These are phyloP conservation scores for Xylariaceae sp. DNA, from an alignment of 2,329 filamentous ascomycete species.

Conservation along the genomic window DNA sequence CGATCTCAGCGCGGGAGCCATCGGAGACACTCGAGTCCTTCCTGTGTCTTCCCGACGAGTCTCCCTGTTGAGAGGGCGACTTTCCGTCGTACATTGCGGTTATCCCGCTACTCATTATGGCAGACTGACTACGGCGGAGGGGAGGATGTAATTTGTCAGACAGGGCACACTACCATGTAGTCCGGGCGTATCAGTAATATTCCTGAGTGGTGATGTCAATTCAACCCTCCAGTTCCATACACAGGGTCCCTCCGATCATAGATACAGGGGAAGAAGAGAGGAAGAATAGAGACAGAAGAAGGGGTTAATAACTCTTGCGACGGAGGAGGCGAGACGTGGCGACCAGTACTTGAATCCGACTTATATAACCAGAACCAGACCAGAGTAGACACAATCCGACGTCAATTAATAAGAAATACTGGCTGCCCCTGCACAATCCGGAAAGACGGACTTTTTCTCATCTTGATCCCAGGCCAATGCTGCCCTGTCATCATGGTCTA, in stretches of 20 bases:
- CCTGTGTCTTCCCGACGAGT: slow-evolving; percentile 10
- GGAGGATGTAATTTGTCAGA: not conserved
- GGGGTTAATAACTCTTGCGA: not conserved
- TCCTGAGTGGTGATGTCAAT: not conserved
- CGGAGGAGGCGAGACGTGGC: not conserved
- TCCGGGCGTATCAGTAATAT: not conserved
- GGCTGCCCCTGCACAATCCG: not conserved
- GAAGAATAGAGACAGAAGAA: not conserved
- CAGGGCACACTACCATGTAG: not conserved
- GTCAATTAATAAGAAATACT: not conserved
- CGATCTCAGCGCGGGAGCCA: slow-evolving; percentile 27
- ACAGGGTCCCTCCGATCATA: not conserved
- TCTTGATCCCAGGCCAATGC: not conserved
- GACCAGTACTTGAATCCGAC: not conserved
- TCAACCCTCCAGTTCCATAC: not conserved
- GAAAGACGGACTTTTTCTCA: not conserved
- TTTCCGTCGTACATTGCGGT: slow-evolving; percentile 9
- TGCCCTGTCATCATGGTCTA: not conserved
- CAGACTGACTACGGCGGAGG: not conserved
- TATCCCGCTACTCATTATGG: not conserved
- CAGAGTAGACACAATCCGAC: not conserved
- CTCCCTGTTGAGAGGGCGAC: not conserved
- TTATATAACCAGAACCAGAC: not conserved
- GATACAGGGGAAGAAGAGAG: not conserved
- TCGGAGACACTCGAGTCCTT: slow-evolving; percentile 27